Base-by-base conservation (phyloP, 2,329 filamentous ascomycete species). In the Achaetomium macrosporum region DNA sequence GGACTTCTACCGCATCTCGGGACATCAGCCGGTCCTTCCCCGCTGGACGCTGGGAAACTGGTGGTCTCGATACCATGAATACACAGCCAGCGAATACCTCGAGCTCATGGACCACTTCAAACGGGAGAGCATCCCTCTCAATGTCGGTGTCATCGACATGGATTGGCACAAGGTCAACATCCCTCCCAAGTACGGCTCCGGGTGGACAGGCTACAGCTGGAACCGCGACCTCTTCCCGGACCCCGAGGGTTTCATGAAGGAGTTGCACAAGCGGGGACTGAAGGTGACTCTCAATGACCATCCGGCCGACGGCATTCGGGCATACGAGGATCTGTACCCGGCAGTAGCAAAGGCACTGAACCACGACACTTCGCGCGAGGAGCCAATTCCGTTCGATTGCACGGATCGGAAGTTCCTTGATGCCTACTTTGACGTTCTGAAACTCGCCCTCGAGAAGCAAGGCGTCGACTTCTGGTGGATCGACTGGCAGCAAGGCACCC, bases 391-490 rank as follows among this genome's bases (percentile, higher is more conserved):
- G 0, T 85, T 85, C 42, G 78, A 85, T 56, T 74, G 74, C 16
- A 77, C 76, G 0, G 70, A 75, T 46, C 73, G 67, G 16, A 70
- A 69, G 31, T 85, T 82, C 58, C 70, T 82, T 63, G 69, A 81
- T 33, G 81, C 79, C 0, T 84, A 80, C 59, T 75, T 84, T 42
- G 72, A 76, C 45, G 73, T 83, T 2, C 69, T 85, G 5, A 78
- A 83, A 53, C 71, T 75, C 12, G 67, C 71, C 13, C 69, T 84
- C 29, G 81, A 85, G 56, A 69, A 75, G 1, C 68, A 78, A 9
- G 81, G 78, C 1, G 72, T 76, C 19, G 81, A 85, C 60, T 83
- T 85, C 52, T 84, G 81, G 79, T 85, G 82, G 82, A 73, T 84
- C 29, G 82, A 85, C 63, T 85, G 82, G 82, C 82, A 85, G 64